A percentile compares a stretch with the other conserved stretches of the same genome.
Evolutionary conservation across 179 eudicot species (phyloP).

Genomic region (Drosera spatulata): DNA sequence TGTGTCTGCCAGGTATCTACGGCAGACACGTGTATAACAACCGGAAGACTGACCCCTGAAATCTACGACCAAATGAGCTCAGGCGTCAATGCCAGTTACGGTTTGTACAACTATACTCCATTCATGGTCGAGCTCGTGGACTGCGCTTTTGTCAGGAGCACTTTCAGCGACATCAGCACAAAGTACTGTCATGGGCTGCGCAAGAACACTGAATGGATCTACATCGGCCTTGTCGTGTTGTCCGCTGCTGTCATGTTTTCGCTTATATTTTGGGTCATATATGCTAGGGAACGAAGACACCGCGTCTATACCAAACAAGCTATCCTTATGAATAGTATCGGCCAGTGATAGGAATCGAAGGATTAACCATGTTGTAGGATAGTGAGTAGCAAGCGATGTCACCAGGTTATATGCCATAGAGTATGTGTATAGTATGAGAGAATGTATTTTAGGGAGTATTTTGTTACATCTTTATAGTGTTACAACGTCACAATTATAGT

Average conservation of each 20-base stretch:
- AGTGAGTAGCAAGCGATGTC: no score
- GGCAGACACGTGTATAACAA: slow-evolving; percentile 31
- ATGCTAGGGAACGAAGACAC: slow-evolving; percentile 37
- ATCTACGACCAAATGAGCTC: slow-evolving; percentile 28
- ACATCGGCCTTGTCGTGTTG: slow-evolving; percentile 32
- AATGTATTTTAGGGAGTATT: no score
- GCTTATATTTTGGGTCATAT: slow-evolving; percentile 47
- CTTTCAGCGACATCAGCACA: slow-evolving; percentile 24
- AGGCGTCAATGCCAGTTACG: slow-evolving; percentile 27
- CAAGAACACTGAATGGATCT: slow-evolving; percentile 35
- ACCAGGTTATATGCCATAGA: no score
- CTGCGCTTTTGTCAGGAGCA: slow-evolving; percentile 37
- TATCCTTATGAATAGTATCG: neutral
- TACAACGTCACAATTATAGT: no score
- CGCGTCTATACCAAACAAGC: slow-evolving; percentile 28
- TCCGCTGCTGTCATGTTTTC: slow-evolving; percentile 49
- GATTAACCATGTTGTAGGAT: no score
- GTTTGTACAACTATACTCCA: slow-evolving; percentile 38
- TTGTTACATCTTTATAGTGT: no score
- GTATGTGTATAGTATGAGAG: no score
- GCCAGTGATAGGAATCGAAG: slow-evolving; percentile 1
- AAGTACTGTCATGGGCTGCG: slow-evolving; percentile 40
- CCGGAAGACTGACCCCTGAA: slow-evolving; percentile 49
- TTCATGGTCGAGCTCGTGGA: slow-evolving; percentile 44
- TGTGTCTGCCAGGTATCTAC: slow-evolving; percentile 32